A percentile compares a stretch with the other conserved stretches of the same genome.
Conservation (phyloP, 441 rosid genomes). For the Populus hybrid region DNA sequence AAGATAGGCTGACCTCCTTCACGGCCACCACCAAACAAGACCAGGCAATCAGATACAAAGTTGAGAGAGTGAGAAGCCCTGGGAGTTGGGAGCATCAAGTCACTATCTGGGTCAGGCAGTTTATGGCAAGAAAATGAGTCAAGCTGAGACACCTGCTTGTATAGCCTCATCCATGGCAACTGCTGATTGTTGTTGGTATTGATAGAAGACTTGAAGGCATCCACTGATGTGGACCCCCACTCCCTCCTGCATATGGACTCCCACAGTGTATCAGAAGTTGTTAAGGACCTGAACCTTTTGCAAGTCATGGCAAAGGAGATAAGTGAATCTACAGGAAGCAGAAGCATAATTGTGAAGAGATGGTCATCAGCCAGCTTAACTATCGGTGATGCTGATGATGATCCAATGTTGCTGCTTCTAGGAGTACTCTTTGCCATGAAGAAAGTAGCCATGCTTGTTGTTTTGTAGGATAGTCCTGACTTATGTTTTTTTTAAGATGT, state of each 20-base stretch:
- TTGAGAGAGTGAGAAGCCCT: constrained; percentile 97
- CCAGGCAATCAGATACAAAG: constrained; percentile 76
- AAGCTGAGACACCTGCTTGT: constrained; percentile 49
- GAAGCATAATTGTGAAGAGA: constrained; percentile 66
- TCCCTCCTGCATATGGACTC: constrained; percentile 67
- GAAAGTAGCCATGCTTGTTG: background rate
- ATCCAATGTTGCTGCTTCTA: constrained; percentile 13
- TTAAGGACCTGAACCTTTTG: constrained; percentile 51
- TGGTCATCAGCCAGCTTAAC: constrained; percentile 58
- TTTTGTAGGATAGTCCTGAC: background rate
- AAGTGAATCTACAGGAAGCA: constrained; percentile 72
- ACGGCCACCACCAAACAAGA: constrained; percentile 90
- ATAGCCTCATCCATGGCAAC: constrained; percentile 66
- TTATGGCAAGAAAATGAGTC: constrained; percentile 60
- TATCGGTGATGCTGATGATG: constrained; percentile 31
- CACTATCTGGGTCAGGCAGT: constrained; percentile 37
- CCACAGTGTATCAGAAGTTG: constrained; percentile 65
- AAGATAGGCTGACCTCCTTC: constrained; percentile 71
- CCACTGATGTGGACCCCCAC: constrained; percentile 61
- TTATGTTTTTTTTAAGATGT: background rate
- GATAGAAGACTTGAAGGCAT: constrained; percentile 47
- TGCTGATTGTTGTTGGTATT: constrained; percentile 21
- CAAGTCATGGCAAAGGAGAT: constrained; percentile 69
- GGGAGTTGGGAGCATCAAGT: constrained; percentile 49
- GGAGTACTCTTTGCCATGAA: constrained; percentile 25